Evolutionary conservation across 1,284 basidiomycete genomes (phyloP).

Genomic region (Takashimella tepidaria): DNA sequence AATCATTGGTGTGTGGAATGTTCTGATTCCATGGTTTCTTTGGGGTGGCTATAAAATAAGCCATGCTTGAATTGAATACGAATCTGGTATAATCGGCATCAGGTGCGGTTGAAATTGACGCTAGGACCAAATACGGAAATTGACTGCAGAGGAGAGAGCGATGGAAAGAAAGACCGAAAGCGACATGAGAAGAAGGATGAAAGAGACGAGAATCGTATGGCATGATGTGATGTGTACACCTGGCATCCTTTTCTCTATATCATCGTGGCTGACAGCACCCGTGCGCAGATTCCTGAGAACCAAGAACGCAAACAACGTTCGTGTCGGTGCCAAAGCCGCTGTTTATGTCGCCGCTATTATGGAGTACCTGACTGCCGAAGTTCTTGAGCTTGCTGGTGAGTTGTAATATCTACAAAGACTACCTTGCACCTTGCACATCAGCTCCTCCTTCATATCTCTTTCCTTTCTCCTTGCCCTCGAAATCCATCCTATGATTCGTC

Average conservation of each 20-base stretch:
- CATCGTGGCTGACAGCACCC: no score
- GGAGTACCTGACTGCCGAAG: constrained; percentile 50
- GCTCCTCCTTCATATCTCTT: constrained; percentile 1
- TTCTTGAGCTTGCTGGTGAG: constrained; percentile 50
- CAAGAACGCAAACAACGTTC: constrained; percentile 83
- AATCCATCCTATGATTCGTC: neutral
- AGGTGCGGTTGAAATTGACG: no score
- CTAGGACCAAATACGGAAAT: no score
- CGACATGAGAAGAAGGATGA: neutral
- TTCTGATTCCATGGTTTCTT: no score
- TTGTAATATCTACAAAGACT: no score
- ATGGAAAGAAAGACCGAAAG: neutral
- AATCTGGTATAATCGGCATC: no score
- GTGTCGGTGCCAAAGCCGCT: constrained; percentile 49
- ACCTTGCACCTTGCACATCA: neutral
- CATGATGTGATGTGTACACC: no score
- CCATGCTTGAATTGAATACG: no score
- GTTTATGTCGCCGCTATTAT: constrained; percentile 49
- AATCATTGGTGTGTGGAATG: no score
- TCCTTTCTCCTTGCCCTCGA: neutral
- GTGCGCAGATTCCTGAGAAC: constrained; percentile 88
- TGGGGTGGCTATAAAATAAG: no score
- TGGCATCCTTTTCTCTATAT: no score
- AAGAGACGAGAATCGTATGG: neutral
- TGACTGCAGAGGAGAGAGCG: no score